Evolutionary conservation across 441 rosid genomes (phyloP).

Genomic region (Geranium incanum): DNA sequence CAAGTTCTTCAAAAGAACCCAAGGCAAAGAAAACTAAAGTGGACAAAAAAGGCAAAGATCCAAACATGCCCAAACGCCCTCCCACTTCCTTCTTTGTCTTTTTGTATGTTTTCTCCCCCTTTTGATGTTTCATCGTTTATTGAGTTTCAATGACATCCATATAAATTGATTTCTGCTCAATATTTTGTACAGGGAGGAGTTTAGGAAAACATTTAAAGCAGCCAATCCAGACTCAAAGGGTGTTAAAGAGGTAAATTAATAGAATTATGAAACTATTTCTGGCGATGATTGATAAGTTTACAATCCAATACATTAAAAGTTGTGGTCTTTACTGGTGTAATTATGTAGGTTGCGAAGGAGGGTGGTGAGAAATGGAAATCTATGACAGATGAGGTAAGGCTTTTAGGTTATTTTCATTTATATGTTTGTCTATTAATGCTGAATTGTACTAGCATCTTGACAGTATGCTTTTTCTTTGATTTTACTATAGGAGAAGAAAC

Average conservation of each 20-base stretch:
- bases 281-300: background rate
- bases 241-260: constrained; percentile 38
- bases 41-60: constrained; percentile 35
- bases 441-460: too few relatives aligned
- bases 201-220: constrained; percentile 50
- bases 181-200: constrained; percentile 48
- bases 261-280: background rate
- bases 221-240: constrained; percentile 49
- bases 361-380: constrained; percentile 87
- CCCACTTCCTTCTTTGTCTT: constrained; percentile 77
- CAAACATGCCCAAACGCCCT: constrained; percentile 67
- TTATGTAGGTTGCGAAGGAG: constrained; percentile 62
- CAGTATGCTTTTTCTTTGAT: background rate
- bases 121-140: background rate
- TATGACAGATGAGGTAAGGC: constrained; percentile 77
- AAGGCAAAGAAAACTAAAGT: constrained; percentile 56
- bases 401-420: background rate
- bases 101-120: constrained; percentile 33
- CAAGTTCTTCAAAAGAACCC: constrained; percentile 42
- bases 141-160: background rate
- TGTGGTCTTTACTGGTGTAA: background rate
- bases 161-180: background rate
- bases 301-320: background rate
- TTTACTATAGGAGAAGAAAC: constrained; percentile 59
- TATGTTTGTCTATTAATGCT: background rate